phyloP scores from a whole-genome alignment of 306 rosid species.

The Luffa acutangula region DNA sequence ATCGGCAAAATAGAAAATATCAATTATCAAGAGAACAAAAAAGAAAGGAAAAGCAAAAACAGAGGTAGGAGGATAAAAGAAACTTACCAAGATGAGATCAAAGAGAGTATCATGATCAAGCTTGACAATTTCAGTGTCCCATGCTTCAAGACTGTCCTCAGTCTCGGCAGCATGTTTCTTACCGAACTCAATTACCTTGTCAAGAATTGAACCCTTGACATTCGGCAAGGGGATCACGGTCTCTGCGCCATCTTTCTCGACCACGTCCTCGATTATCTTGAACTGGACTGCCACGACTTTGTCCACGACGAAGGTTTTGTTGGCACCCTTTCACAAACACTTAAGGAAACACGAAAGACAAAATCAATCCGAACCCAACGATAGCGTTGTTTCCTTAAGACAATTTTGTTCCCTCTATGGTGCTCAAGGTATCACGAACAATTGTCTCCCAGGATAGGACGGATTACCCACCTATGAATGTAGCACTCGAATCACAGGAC shows the following conservation, averaged over 20 bases:
- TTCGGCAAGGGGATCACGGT: constrained; percentile 13
- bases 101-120: constrained; percentile 15
- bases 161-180: constrained; percentile 15
- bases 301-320: constrained; percentile 16
- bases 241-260: constrained; percentile 6
- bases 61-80: background rate
- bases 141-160: background rate
- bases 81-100: constrained; percentile 19
- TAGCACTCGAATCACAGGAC: no score
- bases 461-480: no score
- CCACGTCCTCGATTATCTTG: constrained; percentile 19
- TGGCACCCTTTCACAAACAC: no score
- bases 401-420: no score
- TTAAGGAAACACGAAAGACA: no score
- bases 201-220: constrained; percentile 12
- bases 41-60: background rate
- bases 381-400: no score
- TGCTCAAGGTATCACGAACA: no score
- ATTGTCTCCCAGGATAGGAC: no score
- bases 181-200: constrained; percentile 23
- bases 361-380: no score
- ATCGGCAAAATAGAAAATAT: no score
- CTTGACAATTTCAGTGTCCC: constrained; percentile 18
- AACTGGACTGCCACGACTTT: constrained; percentile 13
- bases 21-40: no score